Percentiles rank a stretch among this genome's conserved stretches.
phyloP scores from a whole-genome alignment of 2,329 filamentous ascomycete species.

The Penicillium sp. region DNA sequence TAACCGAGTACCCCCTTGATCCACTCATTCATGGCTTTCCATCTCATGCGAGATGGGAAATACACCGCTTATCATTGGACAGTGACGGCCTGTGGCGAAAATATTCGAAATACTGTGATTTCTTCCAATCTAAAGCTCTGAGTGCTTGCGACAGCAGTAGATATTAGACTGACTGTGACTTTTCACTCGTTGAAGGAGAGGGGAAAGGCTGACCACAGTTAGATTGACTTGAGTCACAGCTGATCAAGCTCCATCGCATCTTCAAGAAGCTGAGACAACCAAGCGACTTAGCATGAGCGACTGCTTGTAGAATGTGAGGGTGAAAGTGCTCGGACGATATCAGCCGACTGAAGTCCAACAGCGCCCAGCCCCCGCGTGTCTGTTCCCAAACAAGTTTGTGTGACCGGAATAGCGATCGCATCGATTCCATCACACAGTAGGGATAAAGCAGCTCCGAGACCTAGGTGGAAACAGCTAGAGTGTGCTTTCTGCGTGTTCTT shows the following conservation, averaged over 20 bases:
- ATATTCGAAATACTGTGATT: neutral
- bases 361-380: neutral
- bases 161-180: neutral
- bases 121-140: neutral
- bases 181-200: neutral
- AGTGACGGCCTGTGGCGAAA: neutral
- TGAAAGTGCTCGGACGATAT: neutral
- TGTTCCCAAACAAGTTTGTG: neutral
- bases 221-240: neutral
- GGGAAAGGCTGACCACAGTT: neutral
- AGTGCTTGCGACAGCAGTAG: neutral
- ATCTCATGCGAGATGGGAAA: neutral
- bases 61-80: neutral
- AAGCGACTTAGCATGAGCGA: neutral
- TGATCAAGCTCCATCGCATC: neutral
- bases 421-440: neutral
- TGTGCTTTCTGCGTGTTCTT: neutral
- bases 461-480: neutral
- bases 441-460: neutral
- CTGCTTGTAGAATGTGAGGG: neutral
- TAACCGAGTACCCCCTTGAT: neutral
- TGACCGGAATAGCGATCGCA: neutral
- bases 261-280: neutral
- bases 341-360: neutral
- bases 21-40: neutral